A percentile compares a stretch with the other conserved stretches of the same genome.
These are phyloP conservation scores for Lodderomyces margitis DNA, from an alignment of 1,139 yeast genomes.

Conservation along the genomic window DNA sequence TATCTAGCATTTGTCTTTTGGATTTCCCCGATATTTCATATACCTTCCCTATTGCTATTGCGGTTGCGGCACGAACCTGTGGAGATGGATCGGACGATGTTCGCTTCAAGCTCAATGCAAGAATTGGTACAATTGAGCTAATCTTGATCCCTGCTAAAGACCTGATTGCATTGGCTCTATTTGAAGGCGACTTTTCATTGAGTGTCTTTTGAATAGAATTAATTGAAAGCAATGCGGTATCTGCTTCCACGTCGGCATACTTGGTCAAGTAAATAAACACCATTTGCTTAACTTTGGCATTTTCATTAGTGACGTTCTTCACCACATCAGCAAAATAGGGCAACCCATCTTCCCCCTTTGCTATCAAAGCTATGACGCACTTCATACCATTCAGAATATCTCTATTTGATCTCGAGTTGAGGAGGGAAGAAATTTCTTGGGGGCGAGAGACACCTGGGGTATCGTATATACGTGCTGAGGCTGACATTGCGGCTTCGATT, in stretches of 20 bases:
- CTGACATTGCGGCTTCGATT: constrained; percentile 78
- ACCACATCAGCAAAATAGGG: constrained; percentile 84
- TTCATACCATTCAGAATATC: constrained; percentile 78
- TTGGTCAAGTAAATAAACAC: constrained; percentile 75
- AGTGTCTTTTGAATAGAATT: constrained; percentile 88
- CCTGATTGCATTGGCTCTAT: constrained; percentile 72
- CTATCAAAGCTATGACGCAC: constrained; percentile 64
- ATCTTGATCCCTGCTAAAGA: constrained; percentile 80
- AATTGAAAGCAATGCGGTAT: constrained; percentile 80
- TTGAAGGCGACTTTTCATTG: constrained; percentile 63
- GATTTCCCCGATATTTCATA: constrained; percentile 37
- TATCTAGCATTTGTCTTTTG: constrained; percentile 43
- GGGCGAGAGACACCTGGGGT: constrained; percentile 54
- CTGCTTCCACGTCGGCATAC: constrained; percentile 85
- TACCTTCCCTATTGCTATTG: constrained; percentile 72
- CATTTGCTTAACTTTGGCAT: constrained; percentile 66
- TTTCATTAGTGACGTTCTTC: constrained; percentile 77
- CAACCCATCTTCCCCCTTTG: constrained; percentile 60
- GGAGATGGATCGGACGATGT: constrained; percentile 72
- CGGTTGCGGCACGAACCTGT: constrained; percentile 75
- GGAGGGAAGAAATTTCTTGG: constrained; percentile 60
- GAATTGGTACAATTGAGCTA: constrained; percentile 76
- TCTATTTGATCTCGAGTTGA: constrained; percentile 68
- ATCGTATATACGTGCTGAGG: constrained; percentile 63
- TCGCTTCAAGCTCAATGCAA: constrained; percentile 69